Evolutionary conservation across 2,329 filamentous ascomycete species (phyloP).

Genomic region (Podosphaera xanthii): DNA sequence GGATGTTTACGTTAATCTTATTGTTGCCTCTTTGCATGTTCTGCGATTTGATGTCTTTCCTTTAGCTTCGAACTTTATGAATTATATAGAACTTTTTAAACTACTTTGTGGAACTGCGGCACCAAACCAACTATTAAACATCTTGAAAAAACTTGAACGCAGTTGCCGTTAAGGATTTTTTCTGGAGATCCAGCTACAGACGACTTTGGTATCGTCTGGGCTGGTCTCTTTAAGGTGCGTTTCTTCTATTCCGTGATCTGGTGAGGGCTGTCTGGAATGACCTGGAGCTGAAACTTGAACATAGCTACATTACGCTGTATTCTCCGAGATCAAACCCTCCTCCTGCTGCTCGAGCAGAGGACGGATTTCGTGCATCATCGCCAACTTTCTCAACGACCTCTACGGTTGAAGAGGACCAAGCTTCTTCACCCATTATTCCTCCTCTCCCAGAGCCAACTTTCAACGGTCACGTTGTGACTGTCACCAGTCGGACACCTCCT

Average conservation of each 20-base stretch:
- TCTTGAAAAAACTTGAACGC: slow-evolving; percentile 3
- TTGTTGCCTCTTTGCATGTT: slow-evolving; percentile 5
- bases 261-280: neutral
- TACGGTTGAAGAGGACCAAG: slow-evolving; percentile 28
- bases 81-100: slow-evolving; percentile 4
- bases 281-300: neutral
- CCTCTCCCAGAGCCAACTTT: slow-evolving; percentile 34
- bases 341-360: slow-evolving; percentile 39
- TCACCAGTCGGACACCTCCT: slow-evolving; percentile 30
- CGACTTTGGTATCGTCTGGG: slow-evolving; percentile 35
- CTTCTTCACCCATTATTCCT: slow-evolving; percentile 33
- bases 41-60: slow-evolving; percentile 11
- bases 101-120: slow-evolving; percentile 7
- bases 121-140: slow-evolving; percentile 1
- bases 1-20: slow-evolving; percentile 9
- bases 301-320: slow-evolving; percentile 14
- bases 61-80: slow-evolving; percentile 5
- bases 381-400: slow-evolving; percentile 39
- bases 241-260: neutral
- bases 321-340: slow-evolving; percentile 22
- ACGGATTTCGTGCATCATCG: slow-evolving; percentile 27
- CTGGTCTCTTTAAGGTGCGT: slow-evolving; percentile 26
- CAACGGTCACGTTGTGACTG: slow-evolving; percentile 29
- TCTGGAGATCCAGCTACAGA: slow-evolving; percentile 29
- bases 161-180: slow-evolving; percentile 2